Percentiles rank a stretch among this genome's conserved stretches.
These are phyloP conservation scores for Xanthoconium stramineum DNA, from an alignment of 768 basidiomycete species.

Conservation along the genomic window DNA sequence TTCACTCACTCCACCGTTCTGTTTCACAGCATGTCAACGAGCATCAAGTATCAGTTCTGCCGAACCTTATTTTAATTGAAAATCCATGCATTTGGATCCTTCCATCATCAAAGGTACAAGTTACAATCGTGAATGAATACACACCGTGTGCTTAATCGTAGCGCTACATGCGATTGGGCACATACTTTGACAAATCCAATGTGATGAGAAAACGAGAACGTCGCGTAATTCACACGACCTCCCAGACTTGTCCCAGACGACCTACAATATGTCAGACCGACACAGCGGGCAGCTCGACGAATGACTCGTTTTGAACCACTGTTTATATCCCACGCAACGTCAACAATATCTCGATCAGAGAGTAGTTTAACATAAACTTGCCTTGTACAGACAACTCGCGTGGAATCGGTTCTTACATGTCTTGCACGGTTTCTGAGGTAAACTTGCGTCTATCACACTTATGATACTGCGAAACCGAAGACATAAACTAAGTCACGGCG, in stretches of 20 bases:
- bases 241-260: neutral
- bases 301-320: conserved; percentile 92
- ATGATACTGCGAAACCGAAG: conserved; percentile 61
- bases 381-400: conserved; percentile 88
- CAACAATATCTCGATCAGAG: neutral
- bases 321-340: neutral
- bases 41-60: no score
- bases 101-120: no score
- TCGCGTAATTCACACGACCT: neutral
- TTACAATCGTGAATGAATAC: no score
- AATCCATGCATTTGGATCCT: no score
- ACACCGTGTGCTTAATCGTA: neutral
- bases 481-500: neutral
- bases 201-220: neutral
- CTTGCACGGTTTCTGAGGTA: conserved; percentile 89
- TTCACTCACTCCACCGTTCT: no score
- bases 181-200: neutral
- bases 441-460: conserved; percentile 79
- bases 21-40: no score
- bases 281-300: conserved; percentile 90
- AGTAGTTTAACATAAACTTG: conserved; percentile 24
- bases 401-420: conserved; percentile 96
- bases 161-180: neutral
- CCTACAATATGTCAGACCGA: conserved; percentile 73
- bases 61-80: no score